Evolutionary conservation across 1,139 yeast genomes (phyloP), one percentile per base, ranked within the genome.

Genomic region (Pichia sp.): DNA sequence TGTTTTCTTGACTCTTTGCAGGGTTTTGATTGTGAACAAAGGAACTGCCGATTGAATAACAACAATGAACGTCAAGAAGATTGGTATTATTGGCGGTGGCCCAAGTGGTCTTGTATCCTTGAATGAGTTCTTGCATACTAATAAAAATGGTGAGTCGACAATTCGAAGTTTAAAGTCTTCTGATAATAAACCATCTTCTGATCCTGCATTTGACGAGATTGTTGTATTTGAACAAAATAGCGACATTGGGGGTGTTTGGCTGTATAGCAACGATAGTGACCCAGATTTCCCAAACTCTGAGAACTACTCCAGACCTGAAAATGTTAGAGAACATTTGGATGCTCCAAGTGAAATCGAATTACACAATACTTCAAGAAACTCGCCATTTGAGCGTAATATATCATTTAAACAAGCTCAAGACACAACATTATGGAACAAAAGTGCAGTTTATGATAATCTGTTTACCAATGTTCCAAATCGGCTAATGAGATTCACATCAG

Each of bases 401-500:
- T 7, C 23, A 20, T 3, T 20, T 4, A 22, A 20, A 22, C n/a
- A 15, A 27, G 25, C 22, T 15, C 37, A 27, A 25, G 37, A n/a
- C 24, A 42, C 22, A 24, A 25, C 30, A 20, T 20, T 43, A 27
- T 74, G 78, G 80, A 65, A 59, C 39, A 57, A 60, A 38, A 66
- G 71, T 7, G 68, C 50, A 9, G 50, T 74, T 25, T 74, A 68
- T 53, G 68, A 69, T 30, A 65, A 68, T 44, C 61, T 76, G 24
- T 75, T 68, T 59, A 72, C 79, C 32, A 76, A 76, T 51, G 71
- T 76, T 36, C 76, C 80, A 3, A 53, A 68, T 24, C 54, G 71
- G 40, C 68, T 73, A 50, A 67, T 75, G 49, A 60, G 76, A 43
- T 75, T 70, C 52, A 70, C 77, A 8, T 68, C 59, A 12, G 50